Conservation (phyloP, 306 rosid species). For the Trifolium fragiferum region DNA sequence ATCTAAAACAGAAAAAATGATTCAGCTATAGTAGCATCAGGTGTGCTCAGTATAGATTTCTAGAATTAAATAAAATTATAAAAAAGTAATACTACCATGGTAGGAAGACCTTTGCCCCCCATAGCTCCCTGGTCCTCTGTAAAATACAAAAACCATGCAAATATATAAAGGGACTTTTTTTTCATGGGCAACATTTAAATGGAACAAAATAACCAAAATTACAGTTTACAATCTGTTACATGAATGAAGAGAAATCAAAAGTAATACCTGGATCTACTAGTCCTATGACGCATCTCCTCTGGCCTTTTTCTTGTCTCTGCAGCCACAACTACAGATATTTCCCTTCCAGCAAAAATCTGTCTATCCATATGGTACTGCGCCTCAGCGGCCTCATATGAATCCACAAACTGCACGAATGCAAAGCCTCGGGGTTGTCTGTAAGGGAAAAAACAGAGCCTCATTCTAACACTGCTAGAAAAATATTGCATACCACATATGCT, state of each 20-base stretch:
- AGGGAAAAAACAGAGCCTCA: slow-evolving; percentile 45
- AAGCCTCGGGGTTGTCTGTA: slow-evolving; percentile 97
- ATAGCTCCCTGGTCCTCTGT: slow-evolving; percentile 69
- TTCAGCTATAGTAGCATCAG: background rate
- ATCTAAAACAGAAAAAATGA: slow-evolving; percentile 15
- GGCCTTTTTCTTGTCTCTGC: slow-evolving; percentile 98
- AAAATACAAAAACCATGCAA: slow-evolving; percentile 29
- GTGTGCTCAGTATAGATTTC: background rate
- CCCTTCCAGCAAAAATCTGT: slow-evolving; percentile 92
- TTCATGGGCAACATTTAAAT: background rate
- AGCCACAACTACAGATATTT: slow-evolving; percentile 93
- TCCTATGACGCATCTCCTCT: slow-evolving; percentile 89
- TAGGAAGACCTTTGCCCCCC: slow-evolving; percentile 79
- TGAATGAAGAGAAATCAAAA: slow-evolving; percentile 1
- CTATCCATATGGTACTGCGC: slow-evolving; percentile 99
- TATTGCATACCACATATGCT: slow-evolving; percentile 39
- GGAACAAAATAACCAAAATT: background rate
- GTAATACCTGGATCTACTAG: slow-evolving; percentile 67
- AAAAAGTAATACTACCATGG: slow-evolving; percentile 64
- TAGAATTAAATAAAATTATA: background rate
- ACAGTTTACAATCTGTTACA: background rate
- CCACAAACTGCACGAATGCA: slow-evolving; percentile 98
- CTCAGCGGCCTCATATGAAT: slow-evolving; percentile 90
- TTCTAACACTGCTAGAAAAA: slow-evolving; percentile 43
- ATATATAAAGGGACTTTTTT: slow-evolving; percentile 14